A percentile compares a stretch with the other conserved stretches of the same genome.
Evolutionary conservation across 2,329 filamentous ascomycete genomes (phyloP).

Genomic region (Lachnellula arida): DNA sequence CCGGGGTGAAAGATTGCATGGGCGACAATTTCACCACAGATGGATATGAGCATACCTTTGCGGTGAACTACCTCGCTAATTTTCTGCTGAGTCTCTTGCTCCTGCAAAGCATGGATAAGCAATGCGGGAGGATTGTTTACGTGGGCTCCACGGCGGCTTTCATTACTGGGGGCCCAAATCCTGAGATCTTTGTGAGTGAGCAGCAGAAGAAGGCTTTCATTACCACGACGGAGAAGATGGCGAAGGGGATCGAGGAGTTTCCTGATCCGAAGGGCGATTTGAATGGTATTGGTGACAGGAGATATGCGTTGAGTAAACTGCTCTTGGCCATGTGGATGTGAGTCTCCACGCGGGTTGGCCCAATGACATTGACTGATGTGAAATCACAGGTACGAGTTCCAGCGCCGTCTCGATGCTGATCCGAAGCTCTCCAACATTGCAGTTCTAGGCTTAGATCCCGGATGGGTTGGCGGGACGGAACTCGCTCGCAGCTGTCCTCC

Average conservation of each 20-base stretch:
- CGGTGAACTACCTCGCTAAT: constrained; percentile 33
- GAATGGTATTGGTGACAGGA: constrained; percentile 8
- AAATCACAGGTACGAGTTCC: constrained; percentile 16
- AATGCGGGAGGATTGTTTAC: constrained; percentile 30
- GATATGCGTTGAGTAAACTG: constrained; percentile 14
- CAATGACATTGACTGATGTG: not conserved
- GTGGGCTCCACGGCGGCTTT: no score
- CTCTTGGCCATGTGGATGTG: constrained; percentile 15
- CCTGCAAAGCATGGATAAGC: constrained; percentile 34
- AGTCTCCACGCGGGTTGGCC: not conserved
- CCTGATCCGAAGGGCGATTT: constrained; percentile 1
- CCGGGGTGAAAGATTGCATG: constrained; percentile 8
- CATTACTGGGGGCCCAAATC: constrained; percentile 25
- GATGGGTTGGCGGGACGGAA: constrained; percentile 33
- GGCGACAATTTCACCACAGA: constrained; percentile 29
- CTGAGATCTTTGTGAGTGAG: constrained; percentile 13
- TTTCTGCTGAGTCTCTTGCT: constrained; percentile 33
- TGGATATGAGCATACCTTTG: constrained; percentile 33
- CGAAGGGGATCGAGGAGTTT: constrained; percentile 8
- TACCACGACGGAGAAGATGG: constrained; percentile 12
- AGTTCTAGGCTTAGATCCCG: constrained; percentile 37
- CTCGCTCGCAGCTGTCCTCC: constrained; percentile 19
- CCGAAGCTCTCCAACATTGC: constrained; percentile 32
- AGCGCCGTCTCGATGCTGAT: constrained; percentile 13
- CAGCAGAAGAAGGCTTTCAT: constrained; percentile 8